Conservation (phyloP, 2,329 filamentous ascomycete species). For the Hortaea werneckii region DNA sequence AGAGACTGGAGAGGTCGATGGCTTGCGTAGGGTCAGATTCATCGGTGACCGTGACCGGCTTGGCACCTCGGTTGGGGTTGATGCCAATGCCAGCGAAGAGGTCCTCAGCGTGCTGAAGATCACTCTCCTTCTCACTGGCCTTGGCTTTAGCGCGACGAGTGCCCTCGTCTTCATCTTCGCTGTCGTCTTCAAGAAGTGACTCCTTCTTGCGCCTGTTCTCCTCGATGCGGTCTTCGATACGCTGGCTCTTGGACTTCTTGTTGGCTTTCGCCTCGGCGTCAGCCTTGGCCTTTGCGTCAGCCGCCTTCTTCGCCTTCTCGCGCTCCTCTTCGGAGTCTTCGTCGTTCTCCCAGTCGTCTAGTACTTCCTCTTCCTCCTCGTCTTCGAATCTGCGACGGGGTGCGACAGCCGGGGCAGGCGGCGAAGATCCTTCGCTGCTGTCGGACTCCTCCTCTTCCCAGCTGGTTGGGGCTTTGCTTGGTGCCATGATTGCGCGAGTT, state of each 20-base stretch:
- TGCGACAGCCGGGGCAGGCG: conserved; percentile 31
- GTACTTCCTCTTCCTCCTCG: conserved; percentile 71
- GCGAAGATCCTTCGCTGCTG: conserved; percentile 39
- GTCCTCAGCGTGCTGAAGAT: conserved; percentile 82
- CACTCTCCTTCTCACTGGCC: conserved; percentile 73
- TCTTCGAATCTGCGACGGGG: conserved; percentile 63
- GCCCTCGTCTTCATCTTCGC: conserved; percentile 58
- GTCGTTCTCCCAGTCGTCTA: conserved; percentile 93
- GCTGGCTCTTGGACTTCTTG: conserved; percentile 81
- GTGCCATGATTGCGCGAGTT: conserved; percentile 23
- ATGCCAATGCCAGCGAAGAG: conserved; percentile 71
- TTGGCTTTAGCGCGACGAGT: conserved; percentile 64
- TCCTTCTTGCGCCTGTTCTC: conserved; percentile 47
- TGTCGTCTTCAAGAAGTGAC: conserved; percentile 47
- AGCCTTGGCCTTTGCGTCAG: conserved; percentile 77
- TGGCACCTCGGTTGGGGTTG: conserved; percentile 59
- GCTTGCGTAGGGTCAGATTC: conserved; percentile 61
- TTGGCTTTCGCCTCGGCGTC: conserved; percentile 78
- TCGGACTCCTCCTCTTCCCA: conserved; percentile 46
- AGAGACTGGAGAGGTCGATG: conserved; percentile 68
- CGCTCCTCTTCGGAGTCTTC: conserved; percentile 96
- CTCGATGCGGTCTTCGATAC: conserved; percentile 66
- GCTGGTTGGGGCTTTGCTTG: conserved; percentile 17
- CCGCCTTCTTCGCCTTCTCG: conserved; percentile 83
- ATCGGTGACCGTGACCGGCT: conserved; percentile 59